phyloP scores from a whole-genome alignment of 495 filamentous ascomycete species.

The Chaetomium tenue region DNA sequence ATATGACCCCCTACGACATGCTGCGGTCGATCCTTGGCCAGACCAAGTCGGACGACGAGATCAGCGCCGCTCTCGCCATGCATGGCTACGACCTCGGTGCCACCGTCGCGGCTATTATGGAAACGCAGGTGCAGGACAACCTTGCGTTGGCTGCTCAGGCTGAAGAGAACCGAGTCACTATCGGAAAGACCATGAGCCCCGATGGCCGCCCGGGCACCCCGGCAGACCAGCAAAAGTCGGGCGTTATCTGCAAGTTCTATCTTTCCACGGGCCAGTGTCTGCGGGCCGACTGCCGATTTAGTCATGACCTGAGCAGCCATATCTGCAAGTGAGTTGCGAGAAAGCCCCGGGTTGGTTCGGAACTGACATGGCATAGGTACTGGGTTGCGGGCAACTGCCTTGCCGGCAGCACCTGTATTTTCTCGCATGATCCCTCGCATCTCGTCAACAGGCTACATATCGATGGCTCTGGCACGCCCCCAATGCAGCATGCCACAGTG shows the following conservation, averaged over 20 bases:
- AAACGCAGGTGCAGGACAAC: constrained; percentile 50
- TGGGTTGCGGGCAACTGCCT: constrained; percentile 97
- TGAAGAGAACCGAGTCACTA: constrained; percentile 57
- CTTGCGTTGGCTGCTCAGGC: constrained; percentile 42
- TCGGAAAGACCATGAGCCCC: constrained; percentile 88
- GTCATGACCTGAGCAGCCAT: constrained; percentile 91
- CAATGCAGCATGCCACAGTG: constrained; percentile 61
- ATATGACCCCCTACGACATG: constrained; percentile 99
- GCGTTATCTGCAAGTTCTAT: constrained; percentile 94
- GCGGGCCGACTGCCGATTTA: constrained; percentile 93
- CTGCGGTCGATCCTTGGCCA: constrained; percentile 91
- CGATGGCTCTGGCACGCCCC: constrained; percentile 60
- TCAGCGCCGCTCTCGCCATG: constrained; percentile 80
- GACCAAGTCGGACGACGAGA: constrained; percentile 86
- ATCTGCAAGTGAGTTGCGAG: constrained; percentile 86
- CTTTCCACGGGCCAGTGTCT: constrained; percentile 89
- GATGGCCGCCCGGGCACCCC: constrained; percentile 70
- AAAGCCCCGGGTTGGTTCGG: constrained; percentile 12
- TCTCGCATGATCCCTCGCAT: constrained; percentile 91
- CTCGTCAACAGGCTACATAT: constrained; percentile 67
- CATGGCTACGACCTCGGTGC: constrained; percentile 92
- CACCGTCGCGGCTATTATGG: constrained; percentile 83
- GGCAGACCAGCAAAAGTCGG: constrained; percentile 65
- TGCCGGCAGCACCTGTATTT: constrained; percentile 90
- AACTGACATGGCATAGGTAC: constrained; percentile 58